A percentile compares a stretch with the other conserved stretches of the same genome.
phyloP scores from a whole-genome alignment of 169 alveolate species.

The Cryptosporidium andersoni region DNA sequence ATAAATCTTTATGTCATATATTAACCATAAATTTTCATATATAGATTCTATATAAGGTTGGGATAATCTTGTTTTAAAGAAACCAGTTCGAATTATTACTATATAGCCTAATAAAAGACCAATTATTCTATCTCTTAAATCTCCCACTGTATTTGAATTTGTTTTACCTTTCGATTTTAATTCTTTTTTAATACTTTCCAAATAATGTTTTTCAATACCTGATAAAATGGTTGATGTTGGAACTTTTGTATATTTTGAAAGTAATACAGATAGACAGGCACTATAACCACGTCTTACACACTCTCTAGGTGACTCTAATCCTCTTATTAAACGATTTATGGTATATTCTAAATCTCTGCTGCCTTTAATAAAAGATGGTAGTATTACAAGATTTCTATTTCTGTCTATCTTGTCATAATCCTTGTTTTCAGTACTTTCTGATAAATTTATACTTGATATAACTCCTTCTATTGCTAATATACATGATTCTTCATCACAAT shows the following conservation, averaged over 20 bases:
- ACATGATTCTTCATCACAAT: constrained; percentile 34
- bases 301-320: constrained; percentile 64
- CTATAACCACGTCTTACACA: constrained; percentile 70
- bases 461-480: constrained; percentile 60
- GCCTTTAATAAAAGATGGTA: constrained; percentile 28
- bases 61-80: constrained; percentile 21
- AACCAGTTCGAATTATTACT: constrained; percentile 35
- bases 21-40: constrained; percentile 48
- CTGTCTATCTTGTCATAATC: constrained; percentile 1
- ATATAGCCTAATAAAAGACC: constrained; percentile 54
- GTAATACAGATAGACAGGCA: constrained; percentile 30
- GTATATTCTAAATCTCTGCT: constrained; percentile 52
- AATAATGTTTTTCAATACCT: constrained; percentile 55
- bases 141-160: constrained; percentile 14
- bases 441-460: constrained; percentile 6
- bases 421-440: neutral
- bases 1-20: constrained; percentile 47
- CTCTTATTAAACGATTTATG: constrained; percentile 39
- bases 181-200: constrained; percentile 57
- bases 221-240: constrained; percentile 41
- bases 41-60: constrained; percentile 60
- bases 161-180: constrained; percentile 11
- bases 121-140: constrained; percentile 42
- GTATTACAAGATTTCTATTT: constrained; percentile 1
- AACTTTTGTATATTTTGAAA: constrained; percentile 28